Evolutionary conservation across 1,284 basidiomycete species (phyloP), one percentile per base, ranked within the genome.

Genomic region (Cryptococcus depauperatus): DNA sequence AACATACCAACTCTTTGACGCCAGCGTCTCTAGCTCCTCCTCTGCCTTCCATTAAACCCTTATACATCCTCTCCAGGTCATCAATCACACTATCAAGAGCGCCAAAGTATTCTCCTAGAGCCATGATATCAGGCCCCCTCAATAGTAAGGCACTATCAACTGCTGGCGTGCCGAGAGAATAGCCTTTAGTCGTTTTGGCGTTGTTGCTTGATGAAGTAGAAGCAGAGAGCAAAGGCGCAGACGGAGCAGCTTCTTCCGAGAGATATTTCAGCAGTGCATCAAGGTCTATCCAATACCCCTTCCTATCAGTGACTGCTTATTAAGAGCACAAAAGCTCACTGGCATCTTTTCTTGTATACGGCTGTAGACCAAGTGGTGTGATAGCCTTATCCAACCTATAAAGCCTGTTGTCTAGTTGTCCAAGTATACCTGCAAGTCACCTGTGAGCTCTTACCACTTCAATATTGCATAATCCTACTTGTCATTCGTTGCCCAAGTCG

Each of bases 341-440:
- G 10, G 51, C 30, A n/a, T 56, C 57, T 43, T 64, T 67, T 29
- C 51, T 52, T 16, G 62, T 58, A 35, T 60, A 41, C 8, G 66
- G 61, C 39, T 66, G 62, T 16, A 71, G 55, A 2, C 69, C 69
- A 8, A 71, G 56, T 4, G 67, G 68, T 8, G 61, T 61, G 21
- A 71, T 68, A 1, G 65, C 64, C 54, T 70, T 71, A 55, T 71
- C 69, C 3, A 71, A 51, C 16, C 65, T 47, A 3, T 60, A 63
- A 5, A 71, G 48, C n/a, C 69, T 56, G 0, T 62, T 59, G 43
- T 71, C 69, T 6, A 71, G 57, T 35, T 67, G 66, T 2, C 59
- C 58, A 0, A 71, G 62, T 23, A 71, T 69, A 26, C 55, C 68
- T 67, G 41, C 3, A 25, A 6, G 27, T 3, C n/a, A 14, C 16